phyloP scores from a whole-genome alignment of 106 monocot genomes.

The Posidonia australis region DNA sequence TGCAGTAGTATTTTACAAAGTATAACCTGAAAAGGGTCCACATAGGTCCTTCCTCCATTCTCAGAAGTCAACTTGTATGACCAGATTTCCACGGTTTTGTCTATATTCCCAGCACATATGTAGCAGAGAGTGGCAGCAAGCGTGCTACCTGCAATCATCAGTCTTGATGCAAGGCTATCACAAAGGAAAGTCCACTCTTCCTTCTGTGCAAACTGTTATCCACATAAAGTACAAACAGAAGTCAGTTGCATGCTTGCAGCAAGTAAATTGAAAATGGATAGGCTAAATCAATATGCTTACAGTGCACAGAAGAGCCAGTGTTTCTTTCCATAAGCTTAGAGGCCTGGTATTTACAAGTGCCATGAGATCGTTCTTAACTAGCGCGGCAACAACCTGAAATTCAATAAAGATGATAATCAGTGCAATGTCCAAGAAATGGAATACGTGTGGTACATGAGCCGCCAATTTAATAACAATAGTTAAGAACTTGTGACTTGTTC shows the following conservation, averaged over 20 bases:
- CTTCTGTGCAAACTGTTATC: constrained; percentile 66
- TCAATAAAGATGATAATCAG: neutral
- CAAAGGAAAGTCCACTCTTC: constrained; percentile 91
- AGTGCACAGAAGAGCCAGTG: constrained; percentile 92
- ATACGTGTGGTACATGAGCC: neutral
- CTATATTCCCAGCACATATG: constrained; percentile 94
- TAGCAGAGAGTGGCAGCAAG: constrained; percentile 94
- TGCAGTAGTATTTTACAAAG: neutral
- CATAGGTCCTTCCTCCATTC: constrained; percentile 52
- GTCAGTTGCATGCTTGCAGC: neutral
- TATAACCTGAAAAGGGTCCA: constrained; percentile 89
- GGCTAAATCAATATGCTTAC: constrained; percentile 25
- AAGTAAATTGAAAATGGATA: neutral
- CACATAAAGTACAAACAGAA: neutral
- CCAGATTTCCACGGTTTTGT: constrained; percentile 97
- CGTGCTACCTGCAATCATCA: constrained; percentile 53
- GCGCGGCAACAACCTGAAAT: constrained; percentile 84
- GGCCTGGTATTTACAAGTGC: constrained; percentile 76
- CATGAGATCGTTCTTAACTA: constrained; percentile 94
- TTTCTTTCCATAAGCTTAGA: constrained; percentile 83
- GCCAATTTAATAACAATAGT: too few species aligned
- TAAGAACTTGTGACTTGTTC: too few species aligned
- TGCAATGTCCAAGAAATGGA: neutral
- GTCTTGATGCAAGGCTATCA: constrained; percentile 82
- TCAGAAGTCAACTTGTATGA: constrained; percentile 51